Evolutionary conservation across 2,329 filamentous ascomycete genomes (phyloP), one percentile per base, ranked within the genome.

Genomic region (Pseudogymnoascus sp.): DNA sequence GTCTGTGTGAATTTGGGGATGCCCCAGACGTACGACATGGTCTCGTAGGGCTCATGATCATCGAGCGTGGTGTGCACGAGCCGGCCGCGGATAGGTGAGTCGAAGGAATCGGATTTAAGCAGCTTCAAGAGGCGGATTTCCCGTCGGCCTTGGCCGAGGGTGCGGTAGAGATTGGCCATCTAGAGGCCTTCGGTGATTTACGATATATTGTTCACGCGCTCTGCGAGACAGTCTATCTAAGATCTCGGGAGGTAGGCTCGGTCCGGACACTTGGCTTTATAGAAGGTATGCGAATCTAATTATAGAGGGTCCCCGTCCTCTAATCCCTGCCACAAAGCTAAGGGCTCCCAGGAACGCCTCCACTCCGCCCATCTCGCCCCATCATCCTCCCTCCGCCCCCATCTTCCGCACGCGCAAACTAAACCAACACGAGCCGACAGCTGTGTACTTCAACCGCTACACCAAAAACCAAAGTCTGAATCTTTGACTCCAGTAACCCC

Each of bases 21-120:
- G 1, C 73, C 72, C 74, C 72, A 74, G 0, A 71, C 71, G 62
- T 75, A 75, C 0, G 74, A 75, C 1, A 75, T 63, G 2, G 74
- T 73, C 31, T 68, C 63, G 38, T 74, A 74, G 17, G 26, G 44
- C 13, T 44, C 31, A 2, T 36, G 36, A 23, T 64, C 57, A 9
- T 44, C 57, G 19, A 63, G 44, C n/a, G 47, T 31, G 26, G 47
- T 53, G 26, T 53, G 47, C 47, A 53, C 23, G 47, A 53, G 47
- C 15, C 9, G 15, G n/a, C 47, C 47, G 8, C 47, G 47, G 47
- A 53, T 53, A 15, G 47, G 47, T 2, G 47, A 53, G 47, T 17
- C 23, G n/a, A 53, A 53, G 23, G 47, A 53, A 11, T 53, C 47
- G 4, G 44, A 50, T 50, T 50, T 50, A 8, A 50, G 44, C 5